Evolutionary conservation across 2,329 filamentous ascomycete species (phyloP), one percentile per base, ranked within the genome.

Genomic region (Ambrosiella beaveri): DNA sequence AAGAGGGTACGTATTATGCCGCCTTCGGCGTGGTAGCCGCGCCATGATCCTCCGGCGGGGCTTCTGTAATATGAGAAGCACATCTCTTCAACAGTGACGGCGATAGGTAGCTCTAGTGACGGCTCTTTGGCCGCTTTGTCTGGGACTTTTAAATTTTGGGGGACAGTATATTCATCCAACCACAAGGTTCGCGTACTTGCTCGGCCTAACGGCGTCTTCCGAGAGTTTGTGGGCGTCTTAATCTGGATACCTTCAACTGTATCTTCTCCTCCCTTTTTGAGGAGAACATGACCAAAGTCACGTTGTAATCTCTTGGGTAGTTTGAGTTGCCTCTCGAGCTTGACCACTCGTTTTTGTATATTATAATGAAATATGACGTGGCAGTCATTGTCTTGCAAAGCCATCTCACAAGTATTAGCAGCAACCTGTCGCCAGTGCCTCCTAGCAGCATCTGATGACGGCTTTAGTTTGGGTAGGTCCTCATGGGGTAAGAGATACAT

Each of bases 341-440:
- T 97, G 54, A 80, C 78, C n/a, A 96, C 80, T 1, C 93, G 84
- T 68, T 95, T 97, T 68, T 97, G 91, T 6, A 98, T 73, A 65
- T 97, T 91, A 65, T 95, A 88, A 67, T 98, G 91, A 67, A 88
- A 91, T 60, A 95, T 93, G 27, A 95, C 71, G 69, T 98, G 93
- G 60, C 91, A 95, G 59, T 93, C 79, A 36, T 82, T 81, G 65
- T 98, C 93, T 67, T 95, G 85, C 0, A 98, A 75, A 0, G 88
- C 93, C 45, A 79, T 74, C 68, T 95, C 90, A 66, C 93, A 97
- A 0, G 93, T 98, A 7, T 74, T 71, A 3, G 87, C 74, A 0
- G 93, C 88, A 17, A 82, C 76, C 7, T 79, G 76, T 66, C 84
- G 88, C 90, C 90, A 98, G 63, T 86, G 77, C 64, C 84, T 91